These are phyloP conservation scores for Russula emetica DNA, from an alignment of 768 basidiomycete species.

Conservation along the genomic window DNA sequence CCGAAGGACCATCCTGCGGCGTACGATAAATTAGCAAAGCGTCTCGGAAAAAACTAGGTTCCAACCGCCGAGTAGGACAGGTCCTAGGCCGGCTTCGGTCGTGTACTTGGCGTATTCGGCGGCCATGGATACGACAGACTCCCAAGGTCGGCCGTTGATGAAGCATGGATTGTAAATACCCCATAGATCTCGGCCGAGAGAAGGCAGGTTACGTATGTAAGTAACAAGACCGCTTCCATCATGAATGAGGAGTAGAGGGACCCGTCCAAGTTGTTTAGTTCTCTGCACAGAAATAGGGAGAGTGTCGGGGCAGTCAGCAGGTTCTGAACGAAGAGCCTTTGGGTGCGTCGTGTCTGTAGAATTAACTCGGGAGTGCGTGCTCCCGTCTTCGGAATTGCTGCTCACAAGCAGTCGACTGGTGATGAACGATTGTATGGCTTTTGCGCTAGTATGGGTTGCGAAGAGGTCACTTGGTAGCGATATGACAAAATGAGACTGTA, in stretches of 20 bases:
- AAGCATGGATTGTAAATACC: slow-evolving; percentile 57
- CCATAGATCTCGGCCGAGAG: slow-evolving; percentile 53
- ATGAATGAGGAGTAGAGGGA: slow-evolving; percentile 62
- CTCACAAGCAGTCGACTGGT: slow-evolving; percentile 4
- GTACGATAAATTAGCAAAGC: slow-evolving; percentile 2
- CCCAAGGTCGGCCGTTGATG: slow-evolving; percentile 44
- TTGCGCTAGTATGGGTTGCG: slow-evolving; percentile 38
- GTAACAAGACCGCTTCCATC: slow-evolving; percentile 64
- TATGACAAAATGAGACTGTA: slow-evolving; percentile 42
- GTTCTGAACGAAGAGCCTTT: background rate
- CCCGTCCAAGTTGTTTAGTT: slow-evolving; percentile 23
- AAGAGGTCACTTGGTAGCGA: slow-evolving; percentile 47
- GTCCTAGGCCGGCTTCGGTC: slow-evolving; percentile 38
- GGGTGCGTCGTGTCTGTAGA: background rate
- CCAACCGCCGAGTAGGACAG: slow-evolving; percentile 58
- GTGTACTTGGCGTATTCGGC: slow-evolving; percentile 42
- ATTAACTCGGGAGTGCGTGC: background rate
- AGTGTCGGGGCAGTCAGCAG: slow-evolving; percentile 29
- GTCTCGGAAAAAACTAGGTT: background rate
- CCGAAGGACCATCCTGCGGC: slow-evolving; percentile 73
- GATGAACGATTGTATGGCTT: slow-evolving; percentile 38
- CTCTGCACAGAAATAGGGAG: slow-evolving; percentile 40
- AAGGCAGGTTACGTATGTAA: slow-evolving; percentile 46
- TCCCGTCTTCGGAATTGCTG: background rate
- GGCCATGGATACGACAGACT: slow-evolving; percentile 50